Evolutionary conservation across 257 asterid genomes (phyloP).

Genomic region (Leonotis leonurus): DNA sequence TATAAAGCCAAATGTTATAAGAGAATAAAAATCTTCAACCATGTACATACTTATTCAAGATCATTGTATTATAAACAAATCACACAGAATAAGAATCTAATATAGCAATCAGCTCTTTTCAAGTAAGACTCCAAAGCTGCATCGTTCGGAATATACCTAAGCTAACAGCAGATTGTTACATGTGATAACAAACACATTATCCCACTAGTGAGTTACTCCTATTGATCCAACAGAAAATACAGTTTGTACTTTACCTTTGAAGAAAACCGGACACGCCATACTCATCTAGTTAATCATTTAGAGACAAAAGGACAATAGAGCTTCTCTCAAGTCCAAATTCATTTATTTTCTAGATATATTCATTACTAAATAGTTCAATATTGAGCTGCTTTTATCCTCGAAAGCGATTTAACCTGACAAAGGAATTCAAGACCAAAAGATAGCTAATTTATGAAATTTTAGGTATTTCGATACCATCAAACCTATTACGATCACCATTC

Average conservation of each 20-base stretch:
- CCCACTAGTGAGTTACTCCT: neutral
- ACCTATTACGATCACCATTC: neutral
- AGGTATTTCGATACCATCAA: conserved; percentile 5
- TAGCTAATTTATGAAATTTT: neutral
- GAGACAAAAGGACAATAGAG: neutral
- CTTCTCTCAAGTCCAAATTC: neutral
- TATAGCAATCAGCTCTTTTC: neutral
- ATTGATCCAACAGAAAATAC: neutral
- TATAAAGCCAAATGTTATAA: conserved; percentile 28
- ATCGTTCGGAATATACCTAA: neutral
- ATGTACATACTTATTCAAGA: neutral
- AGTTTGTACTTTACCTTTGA: no score
- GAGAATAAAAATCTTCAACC: neutral
- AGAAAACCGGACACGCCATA: neutral
- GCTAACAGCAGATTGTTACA: neutral
- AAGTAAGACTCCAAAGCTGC: neutral
- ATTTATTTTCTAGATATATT: neutral
- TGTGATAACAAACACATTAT: neutral
- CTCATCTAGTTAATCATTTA: neutral
- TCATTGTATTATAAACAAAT: neutral
- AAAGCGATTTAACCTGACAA: neutral
- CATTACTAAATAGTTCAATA: neutral
- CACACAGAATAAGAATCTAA: no score
- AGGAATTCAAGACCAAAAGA: neutral
- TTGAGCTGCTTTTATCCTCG: neutral